Evolutionary conservation across 768 basidiomycete genomes (phyloP), one percentile per base, ranked within the genome.

Genomic region (Tylopilus rubrobrunneus): DNA sequence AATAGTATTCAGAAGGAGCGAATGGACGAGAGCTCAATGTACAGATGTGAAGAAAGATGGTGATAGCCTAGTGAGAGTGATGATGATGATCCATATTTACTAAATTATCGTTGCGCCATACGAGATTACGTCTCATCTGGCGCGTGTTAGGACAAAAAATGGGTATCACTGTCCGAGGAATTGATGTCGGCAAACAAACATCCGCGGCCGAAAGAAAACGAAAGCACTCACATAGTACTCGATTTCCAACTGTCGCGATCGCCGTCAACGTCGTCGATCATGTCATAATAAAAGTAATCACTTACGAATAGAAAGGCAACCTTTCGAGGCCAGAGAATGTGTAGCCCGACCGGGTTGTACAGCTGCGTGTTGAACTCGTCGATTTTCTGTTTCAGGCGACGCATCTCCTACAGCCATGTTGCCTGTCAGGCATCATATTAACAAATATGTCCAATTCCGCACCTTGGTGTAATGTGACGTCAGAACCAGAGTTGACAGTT

Each of bases 221-320:
- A 12, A 15, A 14, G 11, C 34, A 80, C 88, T 74, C 51, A 90
- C 88, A 71, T 93, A 94, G 73, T 93, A 94, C 64, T 98, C 95
- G 54, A 98, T 90, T 75, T 98, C 95, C 62, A 98, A 78, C 95
- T 98, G 62, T 44, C 44, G 29, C 10, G 7, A 37, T 49, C 48
- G 15, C n/a, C 2, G 21, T 62, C 39, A 55, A 51, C 14, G 28
- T 12, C 12, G 8, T 45, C 28, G 44, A 44, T 48, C 7, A 23
- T 4, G 23, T 2, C 29, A n/a, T 6, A 12, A n/a, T 6, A 12
- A 36, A 47, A 51, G 37, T 27, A 27, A 9, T 25, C 45, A 87
- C 95, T 71, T 67, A 98, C 96, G 72, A 89, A 99, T 61, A 98
- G 77, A 69, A 95, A 94, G 0, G 89, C 97, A 51, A 89, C 86